A percentile compares a stretch with the other conserved stretches of the same genome.
phyloP scores from a whole-genome alignment of 2,329 filamentous ascomycete genomes.

The Aureobasidium sp. region DNA sequence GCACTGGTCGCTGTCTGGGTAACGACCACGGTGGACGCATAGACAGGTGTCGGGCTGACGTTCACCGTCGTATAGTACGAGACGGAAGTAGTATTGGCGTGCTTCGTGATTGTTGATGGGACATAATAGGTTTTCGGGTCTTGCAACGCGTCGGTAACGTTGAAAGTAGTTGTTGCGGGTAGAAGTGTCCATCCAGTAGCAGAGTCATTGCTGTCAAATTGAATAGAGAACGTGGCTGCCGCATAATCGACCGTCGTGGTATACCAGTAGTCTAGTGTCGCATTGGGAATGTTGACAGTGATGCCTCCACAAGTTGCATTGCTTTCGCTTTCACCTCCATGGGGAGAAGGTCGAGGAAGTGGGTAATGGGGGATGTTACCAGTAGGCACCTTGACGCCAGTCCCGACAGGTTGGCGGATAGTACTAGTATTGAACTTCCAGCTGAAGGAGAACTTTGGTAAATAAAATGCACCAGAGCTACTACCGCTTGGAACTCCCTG shows the following conservation, averaged over 20 bases:
- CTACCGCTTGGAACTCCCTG: not conserved
- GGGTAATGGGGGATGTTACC: not conserved
- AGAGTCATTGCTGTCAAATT: conserved; percentile 21
- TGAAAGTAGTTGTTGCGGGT: conserved; percentile 24
- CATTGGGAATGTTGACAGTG: conserved; percentile 27
- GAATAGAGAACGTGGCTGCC: conserved; percentile 25
- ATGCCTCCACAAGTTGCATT: conserved; percentile 21
- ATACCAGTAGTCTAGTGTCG: conserved; percentile 29
- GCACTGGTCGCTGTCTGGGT: conserved; percentile 23
- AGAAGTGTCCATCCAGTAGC: conserved; percentile 25
- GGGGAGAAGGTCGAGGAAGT: not conserved
- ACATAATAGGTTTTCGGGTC: conserved; percentile 18
- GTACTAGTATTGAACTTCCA: conserved; percentile 6
- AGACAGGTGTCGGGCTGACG: conserved; percentile 18
- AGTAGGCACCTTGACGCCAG: not conserved
- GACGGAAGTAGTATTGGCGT: conserved; percentile 2
- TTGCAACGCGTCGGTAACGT: conserved; percentile 24
- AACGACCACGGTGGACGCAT: conserved; percentile 24
- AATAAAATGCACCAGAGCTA: not conserved
- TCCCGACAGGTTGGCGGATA: not conserved
- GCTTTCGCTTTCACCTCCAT: not conserved
- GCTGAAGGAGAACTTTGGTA: conserved; percentile 3
- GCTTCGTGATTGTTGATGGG: not conserved
- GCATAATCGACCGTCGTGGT: conserved; percentile 24
- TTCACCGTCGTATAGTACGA: conserved; percentile 18